Base-by-base conservation (phyloP, 202 grass and related monocot genomes). In the Sporobolus alterniflorus region DNA sequence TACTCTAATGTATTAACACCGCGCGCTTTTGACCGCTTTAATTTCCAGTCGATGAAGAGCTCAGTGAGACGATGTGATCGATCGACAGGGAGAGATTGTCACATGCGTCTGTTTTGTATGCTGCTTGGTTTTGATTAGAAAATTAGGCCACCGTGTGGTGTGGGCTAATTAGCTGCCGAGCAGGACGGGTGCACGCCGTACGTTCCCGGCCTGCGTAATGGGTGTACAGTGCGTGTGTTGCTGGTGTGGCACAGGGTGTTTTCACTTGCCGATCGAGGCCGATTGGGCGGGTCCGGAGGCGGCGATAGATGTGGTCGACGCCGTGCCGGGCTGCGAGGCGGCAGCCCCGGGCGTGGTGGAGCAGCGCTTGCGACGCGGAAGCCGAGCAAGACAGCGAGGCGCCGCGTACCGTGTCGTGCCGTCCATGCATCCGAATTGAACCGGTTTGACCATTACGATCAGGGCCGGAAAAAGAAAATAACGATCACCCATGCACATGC, bases 1-100 rank as follows among this genome's bases (percentile, higher is more conserved):
- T 28, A 47, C 20, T 36, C 48, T 60, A 59, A 25, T 74, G n/a
- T n/a, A n/a, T 32, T 17, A 55, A 75, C 48, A 26, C 29, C 72
- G 52, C 50, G 51, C 73, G 55, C 25, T 79, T 79, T 74, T 80
- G 84, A 86, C 83, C 34, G 34, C 47, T n/a, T n/a, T n/a, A n/a
- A n/a, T n/a, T n/a, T n/a, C n/a, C n/a, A n/a, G n/a, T n/a, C n/a
- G n/a, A n/a, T n/a, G n/a, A n/a, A n/a, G n/a, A n/a, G n/a, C n/a
- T 43, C n/a, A n/a, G 7, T 40, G 3, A 40, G 51, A 11, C 8
- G 59, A 25, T 74, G 20, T 11, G 42, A n/a, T 3, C 2, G 46
- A 40, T 67, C 7, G 61, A 59, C 73, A 42, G 21, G 34, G 79
- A 30, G 48, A 22, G 70, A 29, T 76, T 17, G 76, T 28, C 82